phyloP scores from a whole-genome alignment of 78 protist genomes.

The Anaeramoeba flamelloides region DNA sequence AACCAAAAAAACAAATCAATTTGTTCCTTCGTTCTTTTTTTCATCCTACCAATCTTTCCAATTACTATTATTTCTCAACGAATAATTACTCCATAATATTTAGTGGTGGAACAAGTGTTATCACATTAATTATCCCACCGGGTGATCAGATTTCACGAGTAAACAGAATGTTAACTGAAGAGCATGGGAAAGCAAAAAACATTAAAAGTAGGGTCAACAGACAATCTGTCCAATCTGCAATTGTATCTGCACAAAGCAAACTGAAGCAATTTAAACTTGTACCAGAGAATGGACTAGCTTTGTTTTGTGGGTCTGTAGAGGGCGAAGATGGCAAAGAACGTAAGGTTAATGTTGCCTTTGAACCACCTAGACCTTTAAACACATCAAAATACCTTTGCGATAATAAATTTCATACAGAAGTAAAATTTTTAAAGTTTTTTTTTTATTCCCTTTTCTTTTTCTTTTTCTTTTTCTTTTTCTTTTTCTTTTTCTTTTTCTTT shows the following conservation, averaged over 20 bases:
- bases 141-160: slow-evolving; percentile 75
- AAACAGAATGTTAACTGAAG: slow-evolving; percentile 85
- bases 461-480: too few species aligned
- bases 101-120: slow-evolving; percentile 91
- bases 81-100: too few species aligned
- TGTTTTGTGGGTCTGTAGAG: slow-evolving; percentile 93
- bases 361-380: slow-evolving; percentile 95
- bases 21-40: too few species aligned
- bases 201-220: slow-evolving; percentile 93
- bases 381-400: slow-evolving; percentile 95
- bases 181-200: slow-evolving; percentile 94
- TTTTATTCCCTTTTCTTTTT: background rate
- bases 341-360: slow-evolving; percentile 85
- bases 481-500: too few species aligned
- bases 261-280: slow-evolving; percentile 66
- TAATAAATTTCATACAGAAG: slow-evolving; percentile 91
- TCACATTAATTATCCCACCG: slow-evolving; percentile 91
- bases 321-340: slow-evolving; percentile 88
- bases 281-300: slow-evolving; percentile 88
- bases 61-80: too few species aligned
- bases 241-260: slow-evolving; percentile 80
- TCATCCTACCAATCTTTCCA: too few species aligned
- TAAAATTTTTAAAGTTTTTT: background rate
- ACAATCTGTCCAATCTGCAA: slow-evolving; percentile 74
- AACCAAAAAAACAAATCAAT: too few species aligned